Base-by-base conservation (phyloP, 1,139 yeast genomes). In the Yamadazyma triangularis region DNA sequence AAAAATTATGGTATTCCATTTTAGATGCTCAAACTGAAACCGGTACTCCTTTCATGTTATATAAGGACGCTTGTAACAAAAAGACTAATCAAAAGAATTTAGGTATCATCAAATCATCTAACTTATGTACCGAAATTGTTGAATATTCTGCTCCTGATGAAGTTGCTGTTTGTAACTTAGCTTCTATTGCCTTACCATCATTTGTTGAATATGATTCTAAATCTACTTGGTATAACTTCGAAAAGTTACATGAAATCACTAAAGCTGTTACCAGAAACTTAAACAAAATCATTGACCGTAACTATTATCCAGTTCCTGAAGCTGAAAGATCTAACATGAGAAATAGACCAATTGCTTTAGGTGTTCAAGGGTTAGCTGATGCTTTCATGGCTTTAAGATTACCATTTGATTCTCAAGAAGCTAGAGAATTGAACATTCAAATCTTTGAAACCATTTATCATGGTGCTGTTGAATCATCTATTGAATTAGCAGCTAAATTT, bases 1-100 rank as follows among this genome's bases (percentile, higher is more conserved):
- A 86, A 61, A 85, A 83, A 60, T 71, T 86, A 39, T 86, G 95
- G 95, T 79, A 82, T 45, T 79, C 88, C 33, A 85, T 86, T 43
- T 66, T 86, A 42, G 94, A 86, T 54, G 82, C 94, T 28, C 95
- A 86, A 64, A 84, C 91, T 32, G 95, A 86, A 67, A 86, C 95
- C 22, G 95, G 95, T 53, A 83, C 87, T 49, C 95, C 95, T 30
- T 87, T 83, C 68, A 84, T 86, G 87, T 71, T 86, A 28, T 86
- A 85, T 69, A 86, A 86, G 63, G 95, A 86, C 63, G 77, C 94
- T 26, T 83, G 94, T 66, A 86, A 86, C 65, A 51, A 70, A 43
- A 86, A 87, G 64, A 70, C 85, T 40, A 86, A 86, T 61, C 95
- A 86, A 62, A 77, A 85, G 74, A 86, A 86, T 57, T 67, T 86